A percentile compares a stretch with the other conserved stretches of the same genome.
Evolutionary conservation across 148 eudicot genomes (phyloP).

Genomic region (Tetragonia tetragonoides): DNA sequence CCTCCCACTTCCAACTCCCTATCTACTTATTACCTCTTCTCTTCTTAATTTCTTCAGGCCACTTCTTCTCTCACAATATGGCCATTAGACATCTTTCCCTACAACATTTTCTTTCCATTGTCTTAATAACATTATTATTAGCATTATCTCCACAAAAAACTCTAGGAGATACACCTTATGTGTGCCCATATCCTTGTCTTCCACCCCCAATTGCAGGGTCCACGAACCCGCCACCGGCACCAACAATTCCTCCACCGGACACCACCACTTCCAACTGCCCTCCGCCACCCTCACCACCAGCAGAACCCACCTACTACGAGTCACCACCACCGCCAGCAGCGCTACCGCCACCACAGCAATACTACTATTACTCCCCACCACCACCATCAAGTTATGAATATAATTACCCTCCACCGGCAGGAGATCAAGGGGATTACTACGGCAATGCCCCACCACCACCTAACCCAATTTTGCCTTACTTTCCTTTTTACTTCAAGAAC

Average conservation of each 20-base stretch:
- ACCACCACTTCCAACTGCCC: constrained; percentile 30
- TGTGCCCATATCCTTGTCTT: constrained; percentile 37
- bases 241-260: constrained; percentile 20
- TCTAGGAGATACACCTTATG: constrained; percentile 32
- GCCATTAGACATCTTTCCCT: constrained; percentile 4
- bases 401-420: constrained; percentile 26
- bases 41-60: neutral
- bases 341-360: neutral
- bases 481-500: constrained; percentile 24
- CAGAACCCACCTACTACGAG: constrained; percentile 9
- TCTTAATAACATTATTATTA: constrained; percentile 6
- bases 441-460: constrained; percentile 36
- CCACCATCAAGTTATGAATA: constrained; percentile 25
- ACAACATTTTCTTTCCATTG: neutral
- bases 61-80: constrained; percentile 16
- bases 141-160: constrained; percentile 18
- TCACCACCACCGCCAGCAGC: constrained; percentile 26
- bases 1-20: neutral
- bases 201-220: constrained; percentile 26
- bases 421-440: constrained; percentile 2
- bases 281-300: constrained; percentile 28
- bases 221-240: constrained; percentile 20
- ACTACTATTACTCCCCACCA: constrained; percentile 27
- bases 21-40: neutral
- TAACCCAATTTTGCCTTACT: constrained; percentile 34